These are phyloP conservation scores for Tetracladium maxilliforme DNA, from an alignment of 2,329 filamentous ascomycete species.

Conservation along the genomic window DNA sequence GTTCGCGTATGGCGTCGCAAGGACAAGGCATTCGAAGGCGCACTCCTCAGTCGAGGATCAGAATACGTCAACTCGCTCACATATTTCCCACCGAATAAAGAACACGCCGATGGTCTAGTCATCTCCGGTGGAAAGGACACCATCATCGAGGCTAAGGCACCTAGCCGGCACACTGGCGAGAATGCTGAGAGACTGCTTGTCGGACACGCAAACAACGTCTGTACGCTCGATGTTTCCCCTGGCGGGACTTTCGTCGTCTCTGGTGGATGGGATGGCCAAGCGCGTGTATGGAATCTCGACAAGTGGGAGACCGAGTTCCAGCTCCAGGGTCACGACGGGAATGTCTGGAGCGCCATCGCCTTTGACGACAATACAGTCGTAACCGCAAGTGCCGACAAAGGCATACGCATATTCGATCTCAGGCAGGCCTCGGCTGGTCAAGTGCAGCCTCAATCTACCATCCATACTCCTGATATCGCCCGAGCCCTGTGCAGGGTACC, in stretches of 20 bases:
- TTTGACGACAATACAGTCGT: slow-evolving; percentile 69
- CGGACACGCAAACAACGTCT: slow-evolving; percentile 80
- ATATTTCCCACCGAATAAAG: slow-evolving; percentile 53
- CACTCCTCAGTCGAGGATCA: slow-evolving; percentile 65
- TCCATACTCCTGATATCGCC: slow-evolving; percentile 74
- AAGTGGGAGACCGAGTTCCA: slow-evolving; percentile 69
- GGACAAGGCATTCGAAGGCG: slow-evolving; percentile 57
- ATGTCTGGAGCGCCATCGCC: slow-evolving; percentile 84
- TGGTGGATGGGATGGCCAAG: slow-evolving; percentile 85
- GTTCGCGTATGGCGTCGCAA: slow-evolving; percentile 73
- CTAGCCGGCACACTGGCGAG: slow-evolving; percentile 49
- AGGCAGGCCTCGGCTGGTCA: slow-evolving; percentile 48
- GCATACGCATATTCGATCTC: slow-evolving; percentile 69
- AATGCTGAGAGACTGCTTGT: slow-evolving; percentile 76
- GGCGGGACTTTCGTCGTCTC: slow-evolving; percentile 67
- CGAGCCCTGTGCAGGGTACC: slow-evolving; percentile 80
- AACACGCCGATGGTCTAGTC: slow-evolving; percentile 60
- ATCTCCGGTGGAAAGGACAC: slow-evolving; percentile 83
- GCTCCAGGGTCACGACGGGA: slow-evolving; percentile 62
- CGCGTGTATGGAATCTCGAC: slow-evolving; percentile 71
- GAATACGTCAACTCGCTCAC: slow-evolving; percentile 81
- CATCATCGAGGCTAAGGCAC: slow-evolving; percentile 78
- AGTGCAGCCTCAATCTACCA: too few species aligned
- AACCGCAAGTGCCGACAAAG: slow-evolving; percentile 85
- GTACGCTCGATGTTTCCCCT: slow-evolving; percentile 65